phyloP scores from a whole-genome alignment of 352 stramenopile genomes.

The Phytophthora foliorum region DNA sequence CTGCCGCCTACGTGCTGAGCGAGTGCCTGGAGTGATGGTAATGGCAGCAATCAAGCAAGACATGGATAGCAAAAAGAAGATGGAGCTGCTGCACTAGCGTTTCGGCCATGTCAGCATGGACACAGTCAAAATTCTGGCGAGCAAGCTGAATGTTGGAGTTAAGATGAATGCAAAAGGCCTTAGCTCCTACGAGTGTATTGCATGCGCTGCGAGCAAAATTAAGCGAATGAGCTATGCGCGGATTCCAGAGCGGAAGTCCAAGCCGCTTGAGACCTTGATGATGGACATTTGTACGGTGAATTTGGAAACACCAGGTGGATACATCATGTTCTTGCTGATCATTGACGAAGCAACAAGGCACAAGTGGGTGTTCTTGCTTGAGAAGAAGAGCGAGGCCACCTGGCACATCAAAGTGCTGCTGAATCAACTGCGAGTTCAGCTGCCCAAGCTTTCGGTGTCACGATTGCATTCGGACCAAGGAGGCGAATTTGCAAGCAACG shows the following conservation, averaged over 20 bases:
- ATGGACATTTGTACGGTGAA: slow-evolving; percentile 19
- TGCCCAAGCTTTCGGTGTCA: not conserved
- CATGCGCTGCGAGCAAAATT: slow-evolving; percentile 1
- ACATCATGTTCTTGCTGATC: slow-evolving; percentile 23
- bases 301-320: not conserved
- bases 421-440: slow-evolving; percentile 11
- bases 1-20: slow-evolving; percentile 10
- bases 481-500: slow-evolving; percentile 3
- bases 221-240: slow-evolving; percentile 20
- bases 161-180: slow-evolving; percentile 18
- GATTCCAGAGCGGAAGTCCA: not conserved
- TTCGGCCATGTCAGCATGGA: slow-evolving; percentile 18
- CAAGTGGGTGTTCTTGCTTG: slow-evolving; percentile 24
- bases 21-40: slow-evolving; percentile 14
- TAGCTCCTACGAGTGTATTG: slow-evolving; percentile 21
- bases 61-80: slow-evolving; percentile 1
- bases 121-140: not conserved
- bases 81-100: slow-evolving; percentile 19
- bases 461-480: slow-evolving; percentile 4
- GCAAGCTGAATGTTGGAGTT: slow-evolving; percentile 15
- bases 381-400: slow-evolving; percentile 19
- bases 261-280: slow-evolving; percentile 4
- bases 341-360: slow-evolving; percentile 22
- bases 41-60: slow-evolving; percentile 11
- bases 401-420: slow-evolving; percentile 16